Evolutionary conservation across 176 grass and related monocot species (phyloP).

Genomic region (Juncus inflexus): DNA sequence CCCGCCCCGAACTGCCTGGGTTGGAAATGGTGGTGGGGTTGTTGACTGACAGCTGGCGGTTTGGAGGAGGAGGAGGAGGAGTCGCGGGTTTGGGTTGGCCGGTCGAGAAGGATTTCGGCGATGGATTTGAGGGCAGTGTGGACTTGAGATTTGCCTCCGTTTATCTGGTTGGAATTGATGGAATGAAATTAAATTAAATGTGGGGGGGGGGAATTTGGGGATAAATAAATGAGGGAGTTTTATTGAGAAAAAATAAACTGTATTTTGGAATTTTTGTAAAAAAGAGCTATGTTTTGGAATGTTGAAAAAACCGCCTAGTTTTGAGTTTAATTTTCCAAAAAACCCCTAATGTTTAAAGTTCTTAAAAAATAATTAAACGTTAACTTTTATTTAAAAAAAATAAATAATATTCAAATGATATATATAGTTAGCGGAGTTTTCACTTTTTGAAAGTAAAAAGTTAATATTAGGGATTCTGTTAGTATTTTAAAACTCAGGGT

Average conservation of each 20-base stretch:
- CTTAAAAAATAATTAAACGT: too few species aligned
- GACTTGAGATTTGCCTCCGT: slow-evolving; percentile 18
- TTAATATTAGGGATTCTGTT: slow-evolving; percentile 14
- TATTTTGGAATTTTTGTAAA: too few species aligned
- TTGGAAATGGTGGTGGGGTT: slow-evolving; percentile 35
- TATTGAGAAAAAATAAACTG: background rate
- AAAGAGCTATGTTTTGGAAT: too few species aligned
- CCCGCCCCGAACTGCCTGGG: slow-evolving; percentile 34
- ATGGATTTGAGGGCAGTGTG: slow-evolving; percentile 65
- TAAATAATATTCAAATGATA: too few species aligned
- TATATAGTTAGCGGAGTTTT: too few species aligned
- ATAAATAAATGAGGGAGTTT: slow-evolving; percentile 25
- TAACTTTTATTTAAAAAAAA: too few species aligned
- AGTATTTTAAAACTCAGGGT: slow-evolving; percentile 24
- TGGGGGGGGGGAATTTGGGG: too few species aligned
- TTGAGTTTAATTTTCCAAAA: too few species aligned
- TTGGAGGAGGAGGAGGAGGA: slow-evolving; percentile 32
- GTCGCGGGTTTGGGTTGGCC: slow-evolving; percentile 45
- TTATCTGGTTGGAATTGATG: too few species aligned
- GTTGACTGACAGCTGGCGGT: slow-evolving; percentile 37
- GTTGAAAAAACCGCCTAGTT: too few species aligned
- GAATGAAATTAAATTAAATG: too few species aligned
- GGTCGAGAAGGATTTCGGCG: slow-evolving; percentile 57
- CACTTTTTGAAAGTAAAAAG: background rate
- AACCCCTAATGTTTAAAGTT: too few species aligned